These are phyloP conservation scores for Daucus carota DNA, from an alignment of 129 eudicot species.

Conservation along the genomic window DH1_v3.0 NC_030384.2:34139001-34139500, in stretches of 20 bases:
- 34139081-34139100: slow-evolving; percentile 47
- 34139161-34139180: slow-evolving; percentile 96
- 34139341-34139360: slow-evolving; percentile 80
- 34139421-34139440: background rate
- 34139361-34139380: slow-evolving; percentile 15
- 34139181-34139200: slow-evolving; percentile 38
- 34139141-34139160: slow-evolving; percentile 82
- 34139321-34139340: slow-evolving; percentile 79
- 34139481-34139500: slow-evolving; percentile 5
- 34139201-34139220: slow-evolving; percentile 59
- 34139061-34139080: slow-evolving; percentile 37
- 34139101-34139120: slow-evolving; percentile 74
- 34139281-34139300: slow-evolving; percentile 81
- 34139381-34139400: background rate
- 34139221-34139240: slow-evolving; percentile 93
- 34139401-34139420: background rate
- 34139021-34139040: slow-evolving; percentile 80
- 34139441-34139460: background rate
- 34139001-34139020: slow-evolving; percentile 65
- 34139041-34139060: slow-evolving; percentile 69
- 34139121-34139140: slow-evolving; percentile 76
- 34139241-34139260: slow-evolving; percentile 46
- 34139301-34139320: slow-evolving; percentile 56
- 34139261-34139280: slow-evolving; percentile 65
- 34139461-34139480: background rate